Evolutionary conservation across 768 basidiomycete species (phyloP).

Genomic region (Mycena pura): DNA sequence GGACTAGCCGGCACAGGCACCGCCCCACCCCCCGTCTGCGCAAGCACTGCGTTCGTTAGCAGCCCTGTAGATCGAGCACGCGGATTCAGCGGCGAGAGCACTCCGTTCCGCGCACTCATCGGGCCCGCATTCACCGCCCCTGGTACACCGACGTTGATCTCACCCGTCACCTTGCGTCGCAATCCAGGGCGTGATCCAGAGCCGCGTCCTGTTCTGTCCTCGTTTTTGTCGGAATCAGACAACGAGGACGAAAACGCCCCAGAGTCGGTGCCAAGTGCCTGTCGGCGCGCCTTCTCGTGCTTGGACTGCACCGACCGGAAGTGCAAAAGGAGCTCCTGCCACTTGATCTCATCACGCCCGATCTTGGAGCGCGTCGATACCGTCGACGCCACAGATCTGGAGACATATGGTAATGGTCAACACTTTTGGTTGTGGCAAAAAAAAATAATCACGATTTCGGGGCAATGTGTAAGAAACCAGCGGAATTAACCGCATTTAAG

Average conservation of each 20-base stretch:
- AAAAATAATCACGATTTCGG: slow-evolving; percentile 73
- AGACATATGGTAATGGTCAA: background rate
- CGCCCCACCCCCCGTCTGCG: slow-evolving; percentile 45
- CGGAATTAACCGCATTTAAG: slow-evolving; percentile 92
- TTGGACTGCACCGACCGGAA: slow-evolving; percentile 89
- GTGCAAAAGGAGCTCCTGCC: slow-evolving; percentile 92
- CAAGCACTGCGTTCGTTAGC: slow-evolving; percentile 42
- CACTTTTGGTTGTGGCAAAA: background rate
- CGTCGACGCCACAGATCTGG: slow-evolving; percentile 40
- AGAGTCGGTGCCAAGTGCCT: slow-evolving; percentile 70
- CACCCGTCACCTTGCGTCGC: slow-evolving; percentile 71
- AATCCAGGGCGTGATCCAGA: slow-evolving; percentile 49
- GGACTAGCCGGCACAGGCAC: slow-evolving; percentile 38
- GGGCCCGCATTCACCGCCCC: slow-evolving; percentile 34
- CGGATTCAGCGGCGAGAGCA: slow-evolving; percentile 78
- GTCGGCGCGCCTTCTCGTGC: slow-evolving; percentile 91
- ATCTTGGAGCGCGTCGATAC: slow-evolving; percentile 73
- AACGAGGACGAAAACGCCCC: slow-evolving; percentile 55
- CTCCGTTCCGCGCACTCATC: slow-evolving; percentile 47
- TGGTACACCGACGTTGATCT: slow-evolving; percentile 33
- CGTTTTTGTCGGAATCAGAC: slow-evolving; percentile 50
- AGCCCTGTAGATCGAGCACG: slow-evolving; percentile 59
- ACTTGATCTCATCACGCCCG: slow-evolving; percentile 91
- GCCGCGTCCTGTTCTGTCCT: slow-evolving; percentile 31
- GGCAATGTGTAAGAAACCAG: slow-evolving; percentile 90